Base-by-base conservation (phyloP, 768 basidiomycete genomes). In the Strobilomyces dryophilus region DNA sequence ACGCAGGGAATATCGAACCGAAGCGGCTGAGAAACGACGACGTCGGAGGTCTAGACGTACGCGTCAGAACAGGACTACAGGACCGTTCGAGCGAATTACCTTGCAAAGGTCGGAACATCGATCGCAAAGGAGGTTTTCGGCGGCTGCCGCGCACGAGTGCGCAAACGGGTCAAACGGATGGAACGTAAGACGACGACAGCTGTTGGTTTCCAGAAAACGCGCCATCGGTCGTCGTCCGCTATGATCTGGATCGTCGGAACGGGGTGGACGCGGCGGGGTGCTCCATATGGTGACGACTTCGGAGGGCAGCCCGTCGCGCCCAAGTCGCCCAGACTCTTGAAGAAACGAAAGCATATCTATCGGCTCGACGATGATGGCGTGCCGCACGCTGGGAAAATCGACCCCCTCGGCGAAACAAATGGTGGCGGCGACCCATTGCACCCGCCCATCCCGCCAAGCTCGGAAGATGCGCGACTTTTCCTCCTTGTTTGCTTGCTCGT, bases 271-370 rank as follows among this genome's bases (percentile, higher is more conserved):
- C 0, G 42, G 52, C 0, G n/a, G 0, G 1, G 10, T 8, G 24
- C 51, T 59, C 48, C 51, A 61, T 26, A 61, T 44, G 0, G 46
- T 39, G n/a, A 61, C 9, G 0, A 54, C 29, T 0, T 47, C 8
- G 0, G 48, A 61, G 1, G 7, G 15, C 5, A 24, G 1, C 0
- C 58, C 45, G 15, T 61, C 57, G 18, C 45, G 29, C 0, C 60
- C 60, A 7, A 61, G 54, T 5, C 17, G 49, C 0, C 60, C 52
- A 5, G 51, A 60, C 8, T 61, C 60, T 39, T 60, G 60, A 7
- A 61, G 58, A 39, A 61, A 53, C 0, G 21, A 51, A 0, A 60
- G 32, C 52, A 60, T 58, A 3, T 55, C 49, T 17, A 3, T 47
- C 1, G 50, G 50, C 1, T 51, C 50, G 0, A 55, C 46, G 1